Evolutionary conservation across 2,329 filamentous ascomycete species (phyloP).

Genomic region (Pestalotiopsis fici): DNA sequence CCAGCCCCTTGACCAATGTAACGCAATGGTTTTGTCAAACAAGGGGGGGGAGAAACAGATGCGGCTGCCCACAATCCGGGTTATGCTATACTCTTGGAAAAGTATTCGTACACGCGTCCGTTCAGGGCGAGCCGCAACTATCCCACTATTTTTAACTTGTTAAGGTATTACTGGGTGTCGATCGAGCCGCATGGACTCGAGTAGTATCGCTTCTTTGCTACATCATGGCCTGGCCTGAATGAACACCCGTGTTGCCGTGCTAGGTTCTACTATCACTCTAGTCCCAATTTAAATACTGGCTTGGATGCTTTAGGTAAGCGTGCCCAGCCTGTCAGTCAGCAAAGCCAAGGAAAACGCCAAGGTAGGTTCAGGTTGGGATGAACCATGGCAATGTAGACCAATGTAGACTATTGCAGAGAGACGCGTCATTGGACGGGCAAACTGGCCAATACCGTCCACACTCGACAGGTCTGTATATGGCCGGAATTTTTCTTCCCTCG

Average conservation of each 20-base stretch:
- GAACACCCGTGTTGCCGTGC: neutral
- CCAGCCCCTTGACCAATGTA: neutral
- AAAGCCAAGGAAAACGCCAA: neutral
- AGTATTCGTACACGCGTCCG: neutral
- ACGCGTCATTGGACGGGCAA: neutral
- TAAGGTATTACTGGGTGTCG: neutral
- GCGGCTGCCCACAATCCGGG: neutral
- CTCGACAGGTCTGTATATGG: neutral
- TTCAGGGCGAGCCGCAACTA: neutral
- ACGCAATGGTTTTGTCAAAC: neutral
- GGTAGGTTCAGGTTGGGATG: neutral
- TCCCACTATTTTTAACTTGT: neutral
- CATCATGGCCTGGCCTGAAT: neutral
- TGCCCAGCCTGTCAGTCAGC: neutral
- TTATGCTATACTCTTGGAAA: neutral
- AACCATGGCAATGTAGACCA: neutral
- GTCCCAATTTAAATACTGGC: neutral
- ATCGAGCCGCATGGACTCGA: neutral
- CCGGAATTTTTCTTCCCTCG: neutral
- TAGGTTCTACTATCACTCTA: neutral
- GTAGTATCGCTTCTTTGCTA: neutral
- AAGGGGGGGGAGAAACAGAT: too few species aligned
- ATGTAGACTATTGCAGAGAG: neutral
- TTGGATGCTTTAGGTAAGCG: neutral
- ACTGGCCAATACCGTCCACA: neutral